Evolutionary conservation across 805 yeast species (phyloP), one percentile per base, ranked within the genome.

Genomic region (Starmera quercuum): DNA sequence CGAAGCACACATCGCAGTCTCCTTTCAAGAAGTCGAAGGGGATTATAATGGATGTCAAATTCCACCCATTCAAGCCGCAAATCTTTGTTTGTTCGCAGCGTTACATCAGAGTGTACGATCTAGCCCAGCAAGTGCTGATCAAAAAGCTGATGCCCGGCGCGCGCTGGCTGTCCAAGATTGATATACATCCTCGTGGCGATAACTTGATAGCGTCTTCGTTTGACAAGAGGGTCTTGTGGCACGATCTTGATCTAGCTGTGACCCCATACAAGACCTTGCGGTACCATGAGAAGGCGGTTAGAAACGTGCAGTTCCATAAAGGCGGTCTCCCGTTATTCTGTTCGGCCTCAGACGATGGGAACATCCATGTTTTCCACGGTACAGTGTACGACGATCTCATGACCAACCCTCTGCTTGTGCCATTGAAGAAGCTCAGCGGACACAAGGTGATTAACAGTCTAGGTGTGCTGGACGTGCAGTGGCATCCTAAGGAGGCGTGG

Each of bases 401-500:
- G 85, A 84, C 92, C 47, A 90, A 90, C 60, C 97, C 98, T 39
- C 66, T 92, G 58, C 73, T 92, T 49, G 98, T 92, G 29, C 98
- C 98, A 35, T 72, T 92, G 61, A 92, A 92, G 75, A 87, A 88
- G 54, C 68, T 92, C 54, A 76, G 81, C 29, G 98, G 97, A 9
- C 98, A 92, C 61, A 78, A 81, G 56, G 71, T 86, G 30, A 64
- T 76, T 15, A 74, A 75, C 47, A 80, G 83, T 52, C 64, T 92
- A 37, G 98, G 98, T 53, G 95, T 92, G 12, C 68, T 92, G 53
- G 82, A 78, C 53, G 73, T 83, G 31, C 74, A 75, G 32, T 92
- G 98, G 98, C 98, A 92, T 68, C 97, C 97, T 44, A 78, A 80
- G 49, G 97, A 92, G 63, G 96, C 98, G 1, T 92, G 98, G 98